Percentiles rank a stretch among this genome's conserved stretches.
phyloP scores from a whole-genome alignment of 371 early-diverging fungal species.

The Saksenaea oblongispora region DNA sequence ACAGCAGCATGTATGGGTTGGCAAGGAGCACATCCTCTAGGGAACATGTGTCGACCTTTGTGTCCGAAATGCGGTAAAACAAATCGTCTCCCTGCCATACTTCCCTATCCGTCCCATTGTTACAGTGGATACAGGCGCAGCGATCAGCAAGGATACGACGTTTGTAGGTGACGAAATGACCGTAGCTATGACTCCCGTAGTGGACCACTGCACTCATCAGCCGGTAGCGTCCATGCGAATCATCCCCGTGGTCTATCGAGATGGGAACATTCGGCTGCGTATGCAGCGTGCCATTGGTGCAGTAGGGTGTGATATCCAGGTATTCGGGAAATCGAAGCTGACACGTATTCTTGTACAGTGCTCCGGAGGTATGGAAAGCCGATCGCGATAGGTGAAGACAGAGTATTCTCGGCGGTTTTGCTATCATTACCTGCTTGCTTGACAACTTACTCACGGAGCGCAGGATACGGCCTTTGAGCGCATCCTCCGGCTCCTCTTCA shows the following conservation, averaged over 20 bases:
- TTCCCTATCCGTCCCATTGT: neutral
- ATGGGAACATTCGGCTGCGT: slow-evolving; percentile 60
- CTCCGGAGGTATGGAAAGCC: slow-evolving; percentile 64
- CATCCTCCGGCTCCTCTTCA: slow-evolving; percentile 12
- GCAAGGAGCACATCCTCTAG: slow-evolving; percentile 67
- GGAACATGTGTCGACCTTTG: slow-evolving; percentile 72
- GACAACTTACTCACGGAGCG: slow-evolving; percentile 29
- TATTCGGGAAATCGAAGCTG: slow-evolving; percentile 58
- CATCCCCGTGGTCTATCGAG: slow-evolving; percentile 23
- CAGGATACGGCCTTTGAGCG: neutral
- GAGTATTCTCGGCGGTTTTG: slow-evolving; percentile 58
- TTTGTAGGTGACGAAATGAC: slow-evolving; percentile 92
- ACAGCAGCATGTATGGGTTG: slow-evolving; percentile 92
- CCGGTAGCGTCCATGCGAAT: slow-evolving; percentile 46
- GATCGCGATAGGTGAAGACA: slow-evolving; percentile 77
- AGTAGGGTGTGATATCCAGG: slow-evolving; percentile 65
- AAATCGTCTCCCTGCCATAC: slow-evolving; percentile 21
- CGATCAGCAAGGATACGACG: slow-evolving; percentile 47
- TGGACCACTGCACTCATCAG: slow-evolving; percentile 87
- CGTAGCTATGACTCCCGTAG: slow-evolving; percentile 82
- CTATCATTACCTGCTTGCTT: slow-evolving; percentile 62
- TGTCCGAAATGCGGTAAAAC: slow-evolving; percentile 85
- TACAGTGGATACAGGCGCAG: slow-evolving; percentile 35
- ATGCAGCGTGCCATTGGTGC: slow-evolving; percentile 53
- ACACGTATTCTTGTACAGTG: slow-evolving; percentile 66